Percentiles rank a stretch among this genome's conserved stretches.
phyloP scores from a whole-genome alignment of 2,329 filamentous ascomycete genomes.

The Gaeumannomyces sp. region DNA sequence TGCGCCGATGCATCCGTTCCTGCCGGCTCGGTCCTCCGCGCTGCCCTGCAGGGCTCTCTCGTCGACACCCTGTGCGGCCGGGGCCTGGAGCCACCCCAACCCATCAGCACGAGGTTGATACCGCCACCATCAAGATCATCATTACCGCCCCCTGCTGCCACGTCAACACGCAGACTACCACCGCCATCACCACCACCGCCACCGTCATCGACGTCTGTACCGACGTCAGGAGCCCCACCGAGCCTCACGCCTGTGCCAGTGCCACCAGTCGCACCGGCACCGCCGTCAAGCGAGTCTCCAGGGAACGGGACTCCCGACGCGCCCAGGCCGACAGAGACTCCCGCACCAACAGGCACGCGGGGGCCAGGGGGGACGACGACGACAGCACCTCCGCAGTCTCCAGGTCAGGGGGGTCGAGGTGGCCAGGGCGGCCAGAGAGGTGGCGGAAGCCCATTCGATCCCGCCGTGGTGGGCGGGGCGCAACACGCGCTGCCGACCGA shows the following conservation, averaged over 20 bases:
- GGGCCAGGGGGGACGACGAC: background rate
- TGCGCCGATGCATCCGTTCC: slow-evolving; percentile 65
- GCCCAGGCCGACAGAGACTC: background rate
- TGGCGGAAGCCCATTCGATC: slow-evolving; percentile 16
- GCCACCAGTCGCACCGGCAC: too few species aligned
- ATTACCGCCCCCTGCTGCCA: background rate
- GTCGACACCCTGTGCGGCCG: slow-evolving; percentile 29
- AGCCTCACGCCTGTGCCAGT: background rate
- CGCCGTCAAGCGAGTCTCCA: slow-evolving; percentile 8
- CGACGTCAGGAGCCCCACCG: background rate
- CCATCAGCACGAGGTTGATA: slow-evolving; percentile 7
- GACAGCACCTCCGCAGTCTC: background rate
- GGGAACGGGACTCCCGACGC: background rate
- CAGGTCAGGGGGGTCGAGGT: background rate
- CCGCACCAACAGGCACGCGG: background rate
- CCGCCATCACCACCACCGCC: too few species aligned
- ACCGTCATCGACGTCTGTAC: background rate
- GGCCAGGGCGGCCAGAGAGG: slow-evolving; percentile 9
- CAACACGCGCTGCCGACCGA: background rate
- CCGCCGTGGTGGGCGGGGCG: slow-evolving; percentile 2
- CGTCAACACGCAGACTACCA: background rate
- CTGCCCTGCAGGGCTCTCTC: slow-evolving; percentile 30
- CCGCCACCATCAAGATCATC: background rate
- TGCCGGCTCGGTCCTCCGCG: slow-evolving; percentile 28
- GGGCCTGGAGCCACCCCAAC: slow-evolving; percentile 3